These are phyloP conservation scores for Corrigiola litoralis DNA, from an alignment of 179 eudicot genomes.

Conservation along the genomic window DNA sequence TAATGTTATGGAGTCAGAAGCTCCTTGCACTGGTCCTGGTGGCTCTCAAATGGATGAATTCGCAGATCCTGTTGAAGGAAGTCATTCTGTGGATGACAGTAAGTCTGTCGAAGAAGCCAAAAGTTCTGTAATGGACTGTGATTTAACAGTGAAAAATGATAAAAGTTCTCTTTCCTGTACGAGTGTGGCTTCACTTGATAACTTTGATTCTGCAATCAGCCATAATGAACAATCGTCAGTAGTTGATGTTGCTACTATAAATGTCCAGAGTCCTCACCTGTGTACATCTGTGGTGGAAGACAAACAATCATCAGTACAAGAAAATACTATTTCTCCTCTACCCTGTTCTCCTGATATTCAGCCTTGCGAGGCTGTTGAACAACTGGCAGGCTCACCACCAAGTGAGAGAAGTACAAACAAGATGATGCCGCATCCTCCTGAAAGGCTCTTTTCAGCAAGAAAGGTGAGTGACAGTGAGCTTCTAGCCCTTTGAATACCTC, in stretches of 20 bases:
- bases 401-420: constrained; percentile 11
- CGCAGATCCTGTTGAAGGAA: constrained; percentile 9
- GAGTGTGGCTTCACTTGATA: constrained; percentile 16
- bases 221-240: constrained; percentile 17
- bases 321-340: constrained; percentile 8
- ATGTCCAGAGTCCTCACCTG: too few relatives aligned
- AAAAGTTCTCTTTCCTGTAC: constrained; percentile 10
- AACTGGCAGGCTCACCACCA: constrained; percentile 16
- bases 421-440: constrained; percentile 46
- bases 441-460: constrained; percentile 65
- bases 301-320: constrained; percentile 13
- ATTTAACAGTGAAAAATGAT: constrained; percentile 16
- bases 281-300: constrained; percentile 19
- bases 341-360: constrained; percentile 9
- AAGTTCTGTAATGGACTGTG: constrained; percentile 4
- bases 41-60: constrained; percentile 3
- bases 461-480: constrained; percentile 39
- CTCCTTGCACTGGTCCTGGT: constrained; percentile 16
- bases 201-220: constrained; percentile 10
- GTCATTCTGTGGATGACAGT: constrained; percentile 2
- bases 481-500: background rate
- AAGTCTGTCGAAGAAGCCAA: constrained; percentile 12
- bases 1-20: constrained; percentile 7
- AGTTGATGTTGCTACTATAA: constrained; percentile 13
- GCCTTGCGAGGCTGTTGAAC: constrained; percentile 9